Percentiles rank a stretch among this genome's conserved stretches.
These are phyloP conservation scores for Thermothelomyces thermophilus DNA, from an alignment of 2,329 filamentous ascomycete species.

Conservation along the genomic window DNA sequence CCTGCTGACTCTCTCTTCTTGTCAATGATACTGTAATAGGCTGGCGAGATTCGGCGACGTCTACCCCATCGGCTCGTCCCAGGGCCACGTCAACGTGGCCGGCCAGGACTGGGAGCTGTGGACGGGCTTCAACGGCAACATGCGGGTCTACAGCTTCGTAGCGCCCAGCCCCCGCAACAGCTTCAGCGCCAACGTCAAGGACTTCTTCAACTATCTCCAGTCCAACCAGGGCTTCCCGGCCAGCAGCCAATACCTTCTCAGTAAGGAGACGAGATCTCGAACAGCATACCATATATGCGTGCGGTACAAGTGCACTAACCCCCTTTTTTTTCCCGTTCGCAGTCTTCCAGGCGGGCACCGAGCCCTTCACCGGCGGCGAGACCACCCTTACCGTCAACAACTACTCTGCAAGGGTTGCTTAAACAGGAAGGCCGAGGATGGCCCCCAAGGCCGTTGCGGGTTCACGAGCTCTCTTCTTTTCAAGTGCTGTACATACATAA, in stretches of 20 bases:
- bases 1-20: not conserved
- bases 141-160: conserved; percentile 47
- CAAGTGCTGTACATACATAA: no score
- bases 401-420: conserved; percentile 12
- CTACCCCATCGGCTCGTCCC: conserved; percentile 41
- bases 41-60: conserved; percentile 53
- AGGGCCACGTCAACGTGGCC: conserved; percentile 44
- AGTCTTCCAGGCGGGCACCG: conserved; percentile 21
- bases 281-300: not conserved
- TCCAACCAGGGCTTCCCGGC: conserved; percentile 31
- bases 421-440: not conserved
- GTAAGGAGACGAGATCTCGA: conserved; percentile 3
- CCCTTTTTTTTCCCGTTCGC: not conserved
- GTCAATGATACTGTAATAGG: conserved; percentile 30
- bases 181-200: conserved; percentile 46
- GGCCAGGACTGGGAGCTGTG: conserved; percentile 48
- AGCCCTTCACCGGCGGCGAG: conserved; percentile 19
- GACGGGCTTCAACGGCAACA: conserved; percentile 46
- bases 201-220: conserved; percentile 47
- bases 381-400: conserved; percentile 16
- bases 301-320: not conserved
- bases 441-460: no score
- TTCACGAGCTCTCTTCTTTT: no score
- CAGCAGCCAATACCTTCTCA: conserved; percentile 15
- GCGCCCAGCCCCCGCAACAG: conserved; percentile 32